Conservation (phyloP, 2,329 filamentous ascomycete species). For the Fusarium coffeatum region DNA sequence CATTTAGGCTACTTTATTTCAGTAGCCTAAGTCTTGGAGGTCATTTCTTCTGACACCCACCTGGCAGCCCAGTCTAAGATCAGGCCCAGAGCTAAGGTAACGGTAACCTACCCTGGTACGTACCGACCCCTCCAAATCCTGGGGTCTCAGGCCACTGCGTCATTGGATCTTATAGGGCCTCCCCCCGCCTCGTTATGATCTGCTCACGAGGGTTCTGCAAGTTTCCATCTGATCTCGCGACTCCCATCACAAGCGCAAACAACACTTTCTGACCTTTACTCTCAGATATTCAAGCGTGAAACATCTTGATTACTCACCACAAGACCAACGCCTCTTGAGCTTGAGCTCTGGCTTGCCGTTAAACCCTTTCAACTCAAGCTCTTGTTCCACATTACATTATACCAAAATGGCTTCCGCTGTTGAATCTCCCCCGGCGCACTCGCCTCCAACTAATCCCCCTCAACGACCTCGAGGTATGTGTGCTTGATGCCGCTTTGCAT, state of each 20-base stretch:
- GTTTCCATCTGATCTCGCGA: conserved; percentile 36
- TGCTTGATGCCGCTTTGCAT: not conserved
- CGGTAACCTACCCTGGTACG: conserved; percentile 18
- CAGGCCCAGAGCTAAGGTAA: not conserved
- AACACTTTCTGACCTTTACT: not conserved
- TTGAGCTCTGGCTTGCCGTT: conserved; percentile 23
- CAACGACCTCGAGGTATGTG: conserved; percentile 60
- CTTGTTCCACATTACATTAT: conserved; percentile 17
- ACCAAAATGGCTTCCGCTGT: conserved; percentile 57
- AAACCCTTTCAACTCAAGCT: conserved; percentile 33
- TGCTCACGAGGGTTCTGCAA: conserved; percentile 43
- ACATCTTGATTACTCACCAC: conserved; percentile 11
- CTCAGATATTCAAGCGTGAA: not conserved
- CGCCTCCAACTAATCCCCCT: conserved; percentile 55
- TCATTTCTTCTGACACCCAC: no score
- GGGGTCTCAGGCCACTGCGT: conserved; percentile 41
- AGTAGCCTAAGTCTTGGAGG: no score
- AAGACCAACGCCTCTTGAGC: conserved; percentile 20
- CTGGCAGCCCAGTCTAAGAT: not conserved
- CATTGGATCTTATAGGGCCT: conserved; percentile 36
- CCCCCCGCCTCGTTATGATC: conserved; percentile 39
- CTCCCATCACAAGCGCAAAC: conserved; percentile 39
- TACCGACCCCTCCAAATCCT: conserved; percentile 33
- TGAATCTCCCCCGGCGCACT: conserved; percentile 54
- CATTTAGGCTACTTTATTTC: no score